Base-by-base conservation (phyloP, 129 eudicot species). In the Mikania micrantha region DNA sequence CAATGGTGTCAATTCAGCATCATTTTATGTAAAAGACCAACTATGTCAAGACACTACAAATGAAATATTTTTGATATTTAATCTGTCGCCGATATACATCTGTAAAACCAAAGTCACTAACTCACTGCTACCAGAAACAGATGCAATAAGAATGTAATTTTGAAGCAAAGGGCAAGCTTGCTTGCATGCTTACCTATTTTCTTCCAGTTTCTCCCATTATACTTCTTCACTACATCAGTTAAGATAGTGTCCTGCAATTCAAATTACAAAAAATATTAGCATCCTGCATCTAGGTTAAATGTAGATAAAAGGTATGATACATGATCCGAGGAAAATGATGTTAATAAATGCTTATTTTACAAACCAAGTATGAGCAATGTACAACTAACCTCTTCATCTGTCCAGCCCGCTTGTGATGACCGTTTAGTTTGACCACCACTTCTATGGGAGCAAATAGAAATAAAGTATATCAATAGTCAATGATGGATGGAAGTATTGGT, bases 351-450 rank as follows among this genome's bases (percentile, higher is more conserved):
- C n/a, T 39, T 22, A 1, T 38, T 63, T 17, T 11, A 48, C 24
- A 48, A 19, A 6, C 10, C 11, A 11, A 48, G 19, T 48, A 48
- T 5, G 10, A 48, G 15, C 13, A 41, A 2, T 41, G 47, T 41
- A 13, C 1, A 63, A 70, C 87, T 16, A 47, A 87, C 97, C 97
- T 85, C 95, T 79, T 87, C 90, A 22, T 83, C 85, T 6, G 97
- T 91, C 97, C 95, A 91, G 44, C 97, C 95, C 16, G 91, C 92
- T 72, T 85, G 84, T 17, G 97, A 91, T 49, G 97, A 79, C 40
- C 95, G 97, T 76, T 82, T 85, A 41, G 84, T 72, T 56, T 84
- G 77, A 60, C 83, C 76, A 67, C 69, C 62, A 40, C 66, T 67
- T 59, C 86, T 85, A 32, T 49, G 45, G 48, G 11, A 70, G 62